Base-by-base conservation (phyloP, 164 flowering plant genomes). In the Magnolia kwangsiensis region DNA sequence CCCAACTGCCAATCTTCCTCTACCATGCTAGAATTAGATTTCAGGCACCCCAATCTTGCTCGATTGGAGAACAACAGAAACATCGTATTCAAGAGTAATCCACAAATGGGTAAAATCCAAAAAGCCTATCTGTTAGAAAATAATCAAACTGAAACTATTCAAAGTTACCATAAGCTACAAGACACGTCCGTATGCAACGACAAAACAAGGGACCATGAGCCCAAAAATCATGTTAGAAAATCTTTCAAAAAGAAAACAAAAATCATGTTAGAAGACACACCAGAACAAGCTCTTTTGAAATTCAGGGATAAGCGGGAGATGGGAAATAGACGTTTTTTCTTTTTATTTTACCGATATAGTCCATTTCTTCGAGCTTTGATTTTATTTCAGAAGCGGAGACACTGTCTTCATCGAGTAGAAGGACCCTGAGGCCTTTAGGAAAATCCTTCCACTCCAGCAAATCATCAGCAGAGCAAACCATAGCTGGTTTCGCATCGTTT, bases 381-480 rank as follows among this genome's bases (percentile, higher is more conserved):
- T 81, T 91, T 73, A 88, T 85, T 77, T 88, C 91, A 0, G 87
- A 82, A 51, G 92, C 87, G 67, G 92, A 90, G 74, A 7, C 21
- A 21, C 13, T 50, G 76, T 94, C 95, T 77, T 84, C 86, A 67
- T 89, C 89, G 66, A 94, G 90, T 27, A 92, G 90, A 76, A 94
- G 89, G 74, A 94, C 90, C 73, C 85, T 83, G 72, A 94, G 96
- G 63, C 98, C 98, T 79, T 91, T 94, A 6, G 98, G 97, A 51
- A 94, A 94, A 78, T 94, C 92, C 74, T 86, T 90, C 97, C 92
- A 92, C 55, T 16, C 90, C 70, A 86, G 81, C 83, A 91, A 81
- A 83, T 92, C 93, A 81, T 87, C 87, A 70, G 89, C 87, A 86
- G 94, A 86, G 88, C 89, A 92, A 85, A 89, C 90, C 98, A 94